Evolutionary conservation across 768 basidiomycete species (phyloP), one percentile per base, ranked within the genome.

Genomic region (Boletellus ananas): DNA sequence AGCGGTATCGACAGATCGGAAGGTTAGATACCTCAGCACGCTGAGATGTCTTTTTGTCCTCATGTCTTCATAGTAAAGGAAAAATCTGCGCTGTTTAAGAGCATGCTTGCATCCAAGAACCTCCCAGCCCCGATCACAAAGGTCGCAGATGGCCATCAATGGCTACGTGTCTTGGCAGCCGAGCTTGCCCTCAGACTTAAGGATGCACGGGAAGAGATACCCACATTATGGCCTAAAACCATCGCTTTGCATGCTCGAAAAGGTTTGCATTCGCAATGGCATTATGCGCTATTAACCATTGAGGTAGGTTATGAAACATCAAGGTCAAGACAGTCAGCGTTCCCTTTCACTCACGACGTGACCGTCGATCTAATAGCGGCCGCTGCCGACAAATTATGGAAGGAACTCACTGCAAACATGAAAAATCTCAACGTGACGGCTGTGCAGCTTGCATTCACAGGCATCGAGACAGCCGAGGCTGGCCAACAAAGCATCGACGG

Each of bases 21-120:
- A 83, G 91, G 93, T 89, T 44, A 33, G 66, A 60, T 48, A 20
- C 47, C 47, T 18, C 41, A 33, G 1, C 3, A 9, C 20, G n/a
- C 10, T 6, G 1, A 6, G 1, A 14, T 20, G 3, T 23, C 18
- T 37, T 23, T 4, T 42, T 8, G 6, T n/a, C 14, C 49, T 56
- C n/a, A 47, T 35, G 34, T 37, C 31, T 36, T 46, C 51, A 9
- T 13, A 95, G 94, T 97, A 33, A 93, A 90, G 61, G 90, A 91
- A 62, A 91, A 91, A 66, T 76, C 84, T 14, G 72, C 76, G 0
- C 70, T 87, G 27, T 85, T 80, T 54, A 97, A 96, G 72, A 92
- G 90, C 59, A 98, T 98, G 95, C 72, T 93, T 46, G 91, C 93
- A 0, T 87, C 92, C n/a, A 99, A 99, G 67, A 98, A 97, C 61